Percentiles rank a stretch among this genome's conserved stretches.
These are phyloP conservation scores for Oropetium thomaeum DNA, from an alignment of 176 grass and related monocot genomes.

Conservation along the genomic window DNA sequence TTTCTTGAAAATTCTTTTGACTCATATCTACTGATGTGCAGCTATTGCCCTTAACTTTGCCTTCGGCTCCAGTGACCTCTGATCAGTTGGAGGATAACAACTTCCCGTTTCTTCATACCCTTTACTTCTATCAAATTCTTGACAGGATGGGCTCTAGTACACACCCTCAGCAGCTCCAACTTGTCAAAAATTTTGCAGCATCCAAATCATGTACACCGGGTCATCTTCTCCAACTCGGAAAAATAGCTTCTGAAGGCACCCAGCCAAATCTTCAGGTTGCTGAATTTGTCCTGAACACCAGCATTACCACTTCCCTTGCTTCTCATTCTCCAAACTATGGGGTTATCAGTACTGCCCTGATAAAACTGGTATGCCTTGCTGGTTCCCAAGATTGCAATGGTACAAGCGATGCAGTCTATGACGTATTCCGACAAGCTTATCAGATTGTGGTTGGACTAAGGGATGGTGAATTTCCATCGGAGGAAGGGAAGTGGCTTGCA, in stretches of 20 bases:
- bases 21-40: slow-evolving; percentile 37
- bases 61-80: slow-evolving; percentile 27
- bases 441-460: slow-evolving; percentile 83
- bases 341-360: slow-evolving; percentile 61
- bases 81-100: slow-evolving; percentile 45
- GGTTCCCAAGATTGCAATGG: slow-evolving; percentile 47
- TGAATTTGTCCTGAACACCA: slow-evolving; percentile 70
- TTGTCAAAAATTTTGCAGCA: slow-evolving; percentile 74
- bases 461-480: slow-evolving; percentile 69
- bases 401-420: slow-evolving; percentile 62
- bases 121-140: slow-evolving; percentile 66
- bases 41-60: slow-evolving; percentile 50
- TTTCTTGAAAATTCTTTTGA: slow-evolving; percentile 29
- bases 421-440: slow-evolving; percentile 72
- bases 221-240: slow-evolving; percentile 64
- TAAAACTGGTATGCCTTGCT: slow-evolving; percentile 64
- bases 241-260: slow-evolving; percentile 49
- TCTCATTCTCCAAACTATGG: slow-evolving; percentile 67
- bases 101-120: slow-evolving; percentile 60
- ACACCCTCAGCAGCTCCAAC: slow-evolving; percentile 57
- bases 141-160: slow-evolving; percentile 40
- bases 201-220: slow-evolving; percentile 59
- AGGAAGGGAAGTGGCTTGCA: slow-evolving; percentile 87
- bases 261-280: slow-evolving; percentile 57
- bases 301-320: slow-evolving; percentile 57